phyloP scores from a whole-genome alignment of 2,329 filamentous ascomycete species.

The Fusarium fracticaudum region DNA sequence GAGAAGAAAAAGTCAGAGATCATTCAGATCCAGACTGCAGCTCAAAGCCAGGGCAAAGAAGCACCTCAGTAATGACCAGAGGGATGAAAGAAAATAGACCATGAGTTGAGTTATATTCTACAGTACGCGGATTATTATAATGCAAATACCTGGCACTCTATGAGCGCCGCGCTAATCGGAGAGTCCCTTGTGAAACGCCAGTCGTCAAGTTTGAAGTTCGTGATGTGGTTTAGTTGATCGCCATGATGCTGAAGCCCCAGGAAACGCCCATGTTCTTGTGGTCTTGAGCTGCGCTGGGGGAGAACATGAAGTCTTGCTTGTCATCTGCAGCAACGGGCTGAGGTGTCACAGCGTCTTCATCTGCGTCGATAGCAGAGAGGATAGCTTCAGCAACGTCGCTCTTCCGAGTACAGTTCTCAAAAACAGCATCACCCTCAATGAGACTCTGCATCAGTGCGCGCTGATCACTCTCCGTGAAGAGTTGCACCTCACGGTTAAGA shows the following conservation, averaged over 20 bases:
- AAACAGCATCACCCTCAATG: conserved; percentile 40
- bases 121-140: conserved; percentile 31
- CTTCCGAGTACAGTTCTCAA: conserved; percentile 34
- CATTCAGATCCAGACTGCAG: conserved; percentile 61
- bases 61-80: conserved; percentile 27
- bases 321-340: conserved; percentile 39
- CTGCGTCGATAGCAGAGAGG: conserved; percentile 39
- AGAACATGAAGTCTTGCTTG: conserved; percentile 38
- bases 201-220: conserved; percentile 33
- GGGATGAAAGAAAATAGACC: conserved; percentile 28
- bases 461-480: conserved; percentile 43
- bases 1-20: conserved; percentile 70
- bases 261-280: conserved; percentile 42
- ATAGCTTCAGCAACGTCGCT: conserved; percentile 38
- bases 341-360: conserved; percentile 36
- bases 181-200: conserved; percentile 33
- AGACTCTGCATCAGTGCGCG: conserved; percentile 38
- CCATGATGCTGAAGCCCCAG: conserved; percentile 42
- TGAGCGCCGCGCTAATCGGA: conserved; percentile 27
- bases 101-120: conserved; percentile 46
- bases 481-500: conserved; percentile 41
- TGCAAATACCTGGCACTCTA: conserved; percentile 24
- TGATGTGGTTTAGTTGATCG: conserved; percentile 40
- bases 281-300: conserved; percentile 34
- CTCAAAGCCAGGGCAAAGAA: conserved; percentile 46